phyloP scores from a whole-genome alignment of 129 eudicot genomes.

The Tagetes patula region DNA sequence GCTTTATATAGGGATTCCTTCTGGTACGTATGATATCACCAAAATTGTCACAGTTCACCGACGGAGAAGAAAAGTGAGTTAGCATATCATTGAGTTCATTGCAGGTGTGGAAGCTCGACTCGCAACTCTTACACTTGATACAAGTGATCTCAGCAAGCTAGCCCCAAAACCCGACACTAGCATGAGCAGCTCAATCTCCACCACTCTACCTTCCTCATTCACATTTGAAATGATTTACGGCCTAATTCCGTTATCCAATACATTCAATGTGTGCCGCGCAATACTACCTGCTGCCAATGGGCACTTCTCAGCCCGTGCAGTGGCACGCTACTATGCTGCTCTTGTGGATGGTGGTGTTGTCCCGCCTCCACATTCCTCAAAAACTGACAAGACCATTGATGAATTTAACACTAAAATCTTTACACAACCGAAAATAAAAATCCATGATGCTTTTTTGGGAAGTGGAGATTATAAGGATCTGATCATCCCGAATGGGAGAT shows the following conservation, averaged over 20 bases:
- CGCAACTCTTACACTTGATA: slow-evolving; percentile 76
- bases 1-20: slow-evolving; percentile 91
- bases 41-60: neutral
- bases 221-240: slow-evolving; percentile 49
- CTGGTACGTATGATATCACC: slow-evolving; percentile 45
- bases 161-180: slow-evolving; percentile 31
- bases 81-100: neutral
- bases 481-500: slow-evolving; percentile 54
- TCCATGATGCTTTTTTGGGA: slow-evolving; percentile 87
- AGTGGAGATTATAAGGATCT: slow-evolving; percentile 67
- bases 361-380: slow-evolving; percentile 65
- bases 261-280: slow-evolving; percentile 76
- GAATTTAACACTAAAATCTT: slow-evolving; percentile 42
- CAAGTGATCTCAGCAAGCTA: slow-evolving; percentile 49
- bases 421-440: slow-evolving; percentile 38
- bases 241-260: slow-evolving; percentile 65
- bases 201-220: slow-evolving; percentile 65
- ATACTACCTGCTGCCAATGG: slow-evolving; percentile 91
- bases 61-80: neutral
- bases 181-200: slow-evolving; percentile 31
- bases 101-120: slow-evolving; percentile 95
- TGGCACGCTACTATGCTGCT: slow-evolving; percentile 92
- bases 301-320: slow-evolving; percentile 96
- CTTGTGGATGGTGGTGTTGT: slow-evolving; percentile 65
- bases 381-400: slow-evolving; percentile 23